phyloP scores from a whole-genome alignment of 768 basidiomycete species.

The Hypholoma sublateritium region DNA sequence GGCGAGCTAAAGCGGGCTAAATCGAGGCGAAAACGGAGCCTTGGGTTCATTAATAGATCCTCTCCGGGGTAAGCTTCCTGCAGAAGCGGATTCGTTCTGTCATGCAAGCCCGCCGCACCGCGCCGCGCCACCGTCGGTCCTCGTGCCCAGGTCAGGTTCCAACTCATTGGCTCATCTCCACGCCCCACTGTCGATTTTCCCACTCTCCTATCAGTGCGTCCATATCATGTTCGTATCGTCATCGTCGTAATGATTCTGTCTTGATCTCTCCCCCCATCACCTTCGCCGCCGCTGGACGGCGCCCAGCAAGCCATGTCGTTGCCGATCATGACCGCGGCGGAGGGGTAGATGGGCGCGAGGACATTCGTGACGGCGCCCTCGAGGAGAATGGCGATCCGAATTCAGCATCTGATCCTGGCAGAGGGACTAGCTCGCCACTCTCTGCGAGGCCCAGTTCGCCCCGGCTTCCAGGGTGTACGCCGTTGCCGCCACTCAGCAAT shows the following conservation, averaged over 20 bases:
- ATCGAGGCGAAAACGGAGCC: not conserved
- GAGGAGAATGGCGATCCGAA: constrained; percentile 44
- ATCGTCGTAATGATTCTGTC: constrained; percentile 4
- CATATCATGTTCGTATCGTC: constrained; percentile 8
- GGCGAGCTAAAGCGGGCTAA: not conserved
- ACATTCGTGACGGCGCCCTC: constrained; percentile 31
- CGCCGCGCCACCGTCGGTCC: constrained; percentile 1
- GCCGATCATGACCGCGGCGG: constrained; percentile 3
- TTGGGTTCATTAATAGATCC: not conserved
- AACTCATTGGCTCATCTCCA: constrained; percentile 1
- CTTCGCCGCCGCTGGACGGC: not conserved
- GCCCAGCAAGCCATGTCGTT: not conserved
- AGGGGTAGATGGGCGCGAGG: constrained; percentile 32
- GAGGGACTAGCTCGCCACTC: constrained; percentile 18
- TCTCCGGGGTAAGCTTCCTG: not conserved
- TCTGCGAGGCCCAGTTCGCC: constrained; percentile 17
- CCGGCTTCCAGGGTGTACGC: constrained; percentile 4
- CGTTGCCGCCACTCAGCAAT: constrained; percentile 9
- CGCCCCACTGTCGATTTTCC: constrained; percentile 4
- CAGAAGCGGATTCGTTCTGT: not conserved
- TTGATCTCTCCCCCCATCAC: not conserved
- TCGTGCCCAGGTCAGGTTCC: constrained; percentile 1
- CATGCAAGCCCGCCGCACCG: not conserved
- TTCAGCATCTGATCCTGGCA: constrained; percentile 25
- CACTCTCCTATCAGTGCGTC: constrained; percentile 4